Evolutionary conservation across 129 eudicot genomes (phyloP).

Genomic region (Rutidosis leptorrhynchoides): DNA sequence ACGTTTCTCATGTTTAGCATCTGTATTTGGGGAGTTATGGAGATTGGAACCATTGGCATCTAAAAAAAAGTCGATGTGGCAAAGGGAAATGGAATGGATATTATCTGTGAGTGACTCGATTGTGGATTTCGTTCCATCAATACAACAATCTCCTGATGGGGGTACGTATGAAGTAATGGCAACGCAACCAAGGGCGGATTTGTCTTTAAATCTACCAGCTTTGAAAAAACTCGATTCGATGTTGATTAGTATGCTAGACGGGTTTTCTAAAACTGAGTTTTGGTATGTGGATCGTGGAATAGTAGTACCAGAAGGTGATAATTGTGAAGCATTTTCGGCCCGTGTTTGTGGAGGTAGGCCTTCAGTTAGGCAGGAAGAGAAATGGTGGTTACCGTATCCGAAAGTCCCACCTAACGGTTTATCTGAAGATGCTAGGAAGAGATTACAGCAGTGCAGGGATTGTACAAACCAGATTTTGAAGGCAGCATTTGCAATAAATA

Average conservation of each 20-base stretch:
- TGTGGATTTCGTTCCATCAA: slow-evolving; percentile 71
- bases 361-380: slow-evolving; percentile 74
- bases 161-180: slow-evolving; percentile 76
- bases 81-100: slow-evolving; percentile 83
- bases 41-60: slow-evolving; percentile 76
- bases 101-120: slow-evolving; percentile 68
- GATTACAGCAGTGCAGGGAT: slow-evolving; percentile 68
- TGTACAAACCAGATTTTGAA: slow-evolving; percentile 79
- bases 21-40: slow-evolving; percentile 82
- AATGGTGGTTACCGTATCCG: slow-evolving; percentile 86
- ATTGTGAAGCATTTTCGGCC: slow-evolving; percentile 35
- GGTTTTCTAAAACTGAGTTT: slow-evolving; percentile 63
- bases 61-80: slow-evolving; percentile 78
- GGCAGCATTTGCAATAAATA: slow-evolving; percentile 74
- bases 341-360: slow-evolving; percentile 48
- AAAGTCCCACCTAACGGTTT: slow-evolving; percentile 66
- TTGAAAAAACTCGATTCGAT: slow-evolving; percentile 72
- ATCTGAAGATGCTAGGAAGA: slow-evolving; percentile 68
- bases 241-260: slow-evolving; percentile 64
- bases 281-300: slow-evolving; percentile 80
- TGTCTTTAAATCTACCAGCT: slow-evolving; percentile 63
- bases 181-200: slow-evolving; percentile 63
- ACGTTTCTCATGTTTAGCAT: slow-evolving; percentile 30
- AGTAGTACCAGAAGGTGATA: slow-evolving; percentile 40
- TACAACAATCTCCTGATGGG: slow-evolving; percentile 66